Conservation (phyloP, 345 rosid species). For the thale cress (Arabidopsis thaliana) region DNA sequence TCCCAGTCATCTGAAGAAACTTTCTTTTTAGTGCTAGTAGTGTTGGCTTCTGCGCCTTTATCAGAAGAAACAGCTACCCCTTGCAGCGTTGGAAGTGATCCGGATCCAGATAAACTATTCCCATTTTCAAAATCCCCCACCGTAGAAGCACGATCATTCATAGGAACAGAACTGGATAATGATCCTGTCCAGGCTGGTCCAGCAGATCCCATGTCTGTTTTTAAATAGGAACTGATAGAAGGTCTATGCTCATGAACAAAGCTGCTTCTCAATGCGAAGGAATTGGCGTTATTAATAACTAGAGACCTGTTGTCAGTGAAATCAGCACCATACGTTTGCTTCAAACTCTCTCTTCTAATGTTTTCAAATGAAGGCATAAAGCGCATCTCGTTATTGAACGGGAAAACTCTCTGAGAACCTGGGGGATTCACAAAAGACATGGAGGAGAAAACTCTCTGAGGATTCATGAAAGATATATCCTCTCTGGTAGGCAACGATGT, state of each 20-base stretch:
- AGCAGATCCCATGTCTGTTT: slow-evolving; percentile 42
- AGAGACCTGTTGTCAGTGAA: slow-evolving; percentile 48
- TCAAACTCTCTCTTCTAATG: slow-evolving; percentile 45
- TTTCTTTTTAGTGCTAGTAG: slow-evolving; percentile 48
- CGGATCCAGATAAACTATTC: slow-evolving; percentile 39
- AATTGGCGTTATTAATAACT: slow-evolving; percentile 43
- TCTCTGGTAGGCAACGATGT: slow-evolving; percentile 34
- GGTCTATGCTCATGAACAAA: slow-evolving; percentile 54
- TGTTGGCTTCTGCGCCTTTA: slow-evolving; percentile 48
- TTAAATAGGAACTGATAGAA: slow-evolving; percentile 46
- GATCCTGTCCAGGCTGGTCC: slow-evolving; percentile 51
- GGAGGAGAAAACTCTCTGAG: slow-evolving; percentile 43
- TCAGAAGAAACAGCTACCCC: slow-evolving; percentile 48
- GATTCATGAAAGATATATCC: slow-evolving; percentile 42
- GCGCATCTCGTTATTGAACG: slow-evolving; percentile 47
- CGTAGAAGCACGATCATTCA: slow-evolving; percentile 46
- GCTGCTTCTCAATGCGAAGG: slow-evolving; percentile 49
- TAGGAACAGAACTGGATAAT: slow-evolving; percentile 46
- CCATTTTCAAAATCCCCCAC: slow-evolving; percentile 47
- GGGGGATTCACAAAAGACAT: slow-evolving; percentile 32
- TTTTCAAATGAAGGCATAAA: slow-evolving; percentile 47
- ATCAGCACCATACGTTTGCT: slow-evolving; percentile 45
- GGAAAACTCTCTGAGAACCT: slow-evolving; percentile 41
- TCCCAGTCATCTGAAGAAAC: slow-evolving; percentile 78
- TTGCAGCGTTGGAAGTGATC: slow-evolving; percentile 48